Conservation (phyloP, 768 basidiomycete genomes). For the Russula emetica region DNA sequence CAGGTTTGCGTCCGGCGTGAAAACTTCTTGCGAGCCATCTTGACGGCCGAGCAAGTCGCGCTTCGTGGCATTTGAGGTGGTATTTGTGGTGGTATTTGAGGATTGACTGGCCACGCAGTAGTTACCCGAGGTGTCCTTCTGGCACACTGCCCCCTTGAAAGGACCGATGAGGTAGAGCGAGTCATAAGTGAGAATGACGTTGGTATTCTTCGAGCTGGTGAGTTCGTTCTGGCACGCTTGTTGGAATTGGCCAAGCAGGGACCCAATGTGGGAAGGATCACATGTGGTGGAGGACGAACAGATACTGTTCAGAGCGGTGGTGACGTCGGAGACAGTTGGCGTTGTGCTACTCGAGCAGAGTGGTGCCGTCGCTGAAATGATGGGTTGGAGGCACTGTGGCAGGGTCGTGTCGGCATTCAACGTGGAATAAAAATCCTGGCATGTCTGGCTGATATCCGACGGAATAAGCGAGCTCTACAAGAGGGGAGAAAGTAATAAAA, state of each 20-base stretch:
- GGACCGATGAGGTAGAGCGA: constrained; percentile 69
- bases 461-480: constrained; percentile 54
- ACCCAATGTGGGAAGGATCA: constrained; percentile 52
- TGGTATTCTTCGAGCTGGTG: constrained; percentile 46
- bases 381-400: constrained; percentile 53
- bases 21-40: constrained; percentile 33
- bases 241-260: constrained; percentile 65
- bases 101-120: constrained; percentile 60
- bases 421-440: constrained; percentile 52
- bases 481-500: not conserved
- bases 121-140: constrained; percentile 63
- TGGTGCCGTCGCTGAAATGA: constrained; percentile 55
- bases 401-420: constrained; percentile 63
- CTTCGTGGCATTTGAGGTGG: constrained; percentile 27
- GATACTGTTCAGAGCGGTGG: constrained; percentile 48
- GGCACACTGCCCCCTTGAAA: constrained; percentile 62
- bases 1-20: constrained; percentile 51
- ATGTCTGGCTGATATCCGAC: constrained; percentile 51
- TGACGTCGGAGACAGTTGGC: constrained; percentile 42
- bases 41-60: constrained; percentile 27
- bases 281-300: constrained; percentile 54
- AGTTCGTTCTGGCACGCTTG: constrained; percentile 69
- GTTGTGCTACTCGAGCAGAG: constrained; percentile 49
- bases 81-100: constrained; percentile 26
- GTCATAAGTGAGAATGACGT: constrained; percentile 71